Evolutionary conservation across 1,139 yeast species (phyloP), one percentile per base, ranked within the genome.

Genomic region (Wickerhamomyces sp.): DNA sequence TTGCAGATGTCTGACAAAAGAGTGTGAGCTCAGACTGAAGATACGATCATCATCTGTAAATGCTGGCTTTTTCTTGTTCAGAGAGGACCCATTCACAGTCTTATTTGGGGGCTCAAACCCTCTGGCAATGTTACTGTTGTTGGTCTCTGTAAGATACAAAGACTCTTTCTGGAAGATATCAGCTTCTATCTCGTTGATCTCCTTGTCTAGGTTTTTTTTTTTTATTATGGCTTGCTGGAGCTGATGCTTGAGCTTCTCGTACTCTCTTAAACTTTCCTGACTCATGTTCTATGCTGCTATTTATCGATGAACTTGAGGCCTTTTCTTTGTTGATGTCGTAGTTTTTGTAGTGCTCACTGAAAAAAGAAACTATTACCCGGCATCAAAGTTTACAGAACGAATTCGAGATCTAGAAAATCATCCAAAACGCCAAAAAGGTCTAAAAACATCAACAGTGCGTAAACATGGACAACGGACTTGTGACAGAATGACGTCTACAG

Each of bases 21-120:
- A 75, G 1, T 83, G 78, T 4, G 93, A 81, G 41, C 94, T 80
- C 54, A 86, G 62, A 28, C 94, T 83, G 61, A 89, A 89, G 7
- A 89, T 74, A 32, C 95, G 77, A 52, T 89, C 97, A 28, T 82
- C 85, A 44, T 87, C 95, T 0, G 78, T 74, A 55, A 81, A 76
- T 8, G 68, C 67, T 14, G 74, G 64, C 46, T 77, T 70, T 50
- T 74, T 71, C 57, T 73, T 75, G 16, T 27, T 32, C 5, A 33
- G 28, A 35, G 62, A 62, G 31, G 57, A 62, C 42, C 42, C 12
- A 12, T 29, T 15, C 5, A 18, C 25, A 20, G 35, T 25, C 17
- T 40, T 26, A 33, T 36, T 31, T 55, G 85, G 84, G 49, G 78
- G 82, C 39, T 89, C 96, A 54, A 88, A 89, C 1, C 97, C 97